A percentile compares a stretch with the other conserved stretches of the same genome.
Conservation (phyloP, 2,329 filamentous ascomycete species). For the Ophiostoma sp. region DNA sequence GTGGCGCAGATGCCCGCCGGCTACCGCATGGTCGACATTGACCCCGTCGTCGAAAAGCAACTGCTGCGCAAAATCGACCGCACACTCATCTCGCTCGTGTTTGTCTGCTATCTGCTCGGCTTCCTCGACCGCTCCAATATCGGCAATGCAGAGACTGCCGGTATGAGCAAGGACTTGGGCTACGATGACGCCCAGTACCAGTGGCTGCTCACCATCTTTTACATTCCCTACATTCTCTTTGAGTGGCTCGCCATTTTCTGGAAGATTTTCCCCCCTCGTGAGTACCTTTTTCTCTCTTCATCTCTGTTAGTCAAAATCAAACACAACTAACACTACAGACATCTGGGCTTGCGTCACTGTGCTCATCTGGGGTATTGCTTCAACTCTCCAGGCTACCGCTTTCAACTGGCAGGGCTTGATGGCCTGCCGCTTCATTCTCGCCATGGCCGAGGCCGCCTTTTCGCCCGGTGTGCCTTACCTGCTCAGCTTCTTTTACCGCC, state of each 20-base stretch:
- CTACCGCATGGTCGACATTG: constrained; percentile 26
- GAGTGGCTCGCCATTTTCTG: constrained; percentile 42
- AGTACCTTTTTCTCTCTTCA: constrained; percentile 21
- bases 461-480: constrained; percentile 40
- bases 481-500: constrained; percentile 44
- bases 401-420: constrained; percentile 37
- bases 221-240: constrained; percentile 42
- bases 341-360: constrained; percentile 32
- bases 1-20: background rate
- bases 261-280: constrained; percentile 40
- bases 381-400: constrained; percentile 34
- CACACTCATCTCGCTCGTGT: constrained; percentile 33
- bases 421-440: constrained; percentile 39
- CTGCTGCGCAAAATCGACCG: constrained; percentile 36
- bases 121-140: constrained; percentile 31
- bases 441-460: constrained; percentile 43
- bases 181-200: constrained; percentile 38
- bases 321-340: constrained; percentile 23
- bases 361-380: constrained; percentile 32
- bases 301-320: background rate
- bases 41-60: constrained; percentile 33
- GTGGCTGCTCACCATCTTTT: constrained; percentile 44
- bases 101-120: constrained; percentile 31
- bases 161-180: constrained; percentile 34
- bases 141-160: constrained; percentile 30